Evolutionary conservation across 2,329 filamentous ascomycete genomes (phyloP), one percentile per base, ranked within the genome.

Genomic region (Colletotrichum gigasporum): DNA sequence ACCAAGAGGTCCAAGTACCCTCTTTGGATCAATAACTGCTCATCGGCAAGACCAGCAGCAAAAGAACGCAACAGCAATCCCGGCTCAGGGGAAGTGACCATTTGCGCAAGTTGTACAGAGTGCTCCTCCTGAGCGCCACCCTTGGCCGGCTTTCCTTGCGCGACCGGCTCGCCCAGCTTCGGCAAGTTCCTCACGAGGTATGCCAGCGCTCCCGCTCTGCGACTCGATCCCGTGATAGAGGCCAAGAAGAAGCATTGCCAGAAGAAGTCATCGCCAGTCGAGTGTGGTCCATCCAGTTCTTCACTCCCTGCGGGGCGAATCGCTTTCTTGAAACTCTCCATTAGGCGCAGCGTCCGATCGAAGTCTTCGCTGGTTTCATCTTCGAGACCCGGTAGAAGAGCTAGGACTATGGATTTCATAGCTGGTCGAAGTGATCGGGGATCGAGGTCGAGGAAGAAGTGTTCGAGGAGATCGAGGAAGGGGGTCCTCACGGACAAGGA

Each of bases 321-420:
- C 48, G 87, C 85, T 63, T 85, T 78, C 72, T 94, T 93, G 74
- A 98, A 89, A 60, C 86, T 89, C 70, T 96, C 91, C 47, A 98
- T 75, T 9, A 97, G 87, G 62, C 86, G 87, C 59, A 97, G 76
- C 2, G 94, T 96, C 56, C 92, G 87, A 67, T 98, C 95, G 75
- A 98, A 99, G 74, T 99, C 96, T 74, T 99, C 96, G 69, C 94
- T 96, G 8, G 93, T 96, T 75, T 98, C 96, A 69, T 99, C 96
- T 76, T 99, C 96, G 3, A 99, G 79, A 0, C 94, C 96, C 0
- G 96, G 96, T 3, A 99, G 82, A 28, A 99, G 82, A n/a, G 93
- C 91, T 18, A 99, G 81, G 65, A 98, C 90, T 12, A 98, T 87
- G 7, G 94, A 91, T 76, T 97, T 97, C 78, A 98, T 85, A 1